Evolutionary conservation across 306 rosid genomes (phyloP).

Genomic region (Prunus dulcis): DNA sequence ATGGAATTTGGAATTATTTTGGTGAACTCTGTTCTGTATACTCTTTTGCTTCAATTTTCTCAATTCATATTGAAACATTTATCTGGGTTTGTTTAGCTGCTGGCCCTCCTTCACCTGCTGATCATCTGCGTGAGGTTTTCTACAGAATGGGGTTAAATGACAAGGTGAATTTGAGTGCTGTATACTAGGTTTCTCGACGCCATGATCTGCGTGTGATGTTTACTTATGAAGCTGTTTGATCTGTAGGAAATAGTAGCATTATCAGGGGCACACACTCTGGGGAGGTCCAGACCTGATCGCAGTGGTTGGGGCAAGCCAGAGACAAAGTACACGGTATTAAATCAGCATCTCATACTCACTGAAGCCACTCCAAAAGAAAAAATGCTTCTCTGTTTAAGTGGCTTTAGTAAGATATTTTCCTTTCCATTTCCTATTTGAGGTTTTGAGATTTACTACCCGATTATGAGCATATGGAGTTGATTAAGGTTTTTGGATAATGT

Average conservation of each 20-base stretch:
- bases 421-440: neutral
- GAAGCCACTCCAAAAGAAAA: neutral
- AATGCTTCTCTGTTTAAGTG: neutral
- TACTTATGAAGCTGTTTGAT: constrained; percentile 24
- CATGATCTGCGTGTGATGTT: constrained; percentile 17
- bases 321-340: constrained; percentile 81
- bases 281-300: constrained; percentile 93
- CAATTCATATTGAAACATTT: neutral
- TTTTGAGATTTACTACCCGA: neutral
- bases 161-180: constrained; percentile 48
- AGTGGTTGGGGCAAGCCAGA: constrained; percentile 99
- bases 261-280: constrained; percentile 96
- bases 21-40: neutral
- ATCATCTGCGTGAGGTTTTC: constrained; percentile 88
- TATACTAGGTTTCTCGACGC: constrained; percentile 1
- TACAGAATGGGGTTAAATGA: constrained; percentile 90
- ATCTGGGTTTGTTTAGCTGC: constrained; percentile 57
- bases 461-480: neutral
- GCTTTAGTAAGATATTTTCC: constrained; percentile 1
- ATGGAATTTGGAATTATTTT: neutral
- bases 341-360: constrained; percentile 9
- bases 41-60: neutral
- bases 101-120: constrained; percentile 95
- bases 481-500: neutral
- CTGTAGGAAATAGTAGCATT: constrained; percentile 93